These are phyloP conservation scores for Lactifluus volemus DNA, from an alignment of 768 basidiomycete genomes.

Conservation along the genomic window DNA sequence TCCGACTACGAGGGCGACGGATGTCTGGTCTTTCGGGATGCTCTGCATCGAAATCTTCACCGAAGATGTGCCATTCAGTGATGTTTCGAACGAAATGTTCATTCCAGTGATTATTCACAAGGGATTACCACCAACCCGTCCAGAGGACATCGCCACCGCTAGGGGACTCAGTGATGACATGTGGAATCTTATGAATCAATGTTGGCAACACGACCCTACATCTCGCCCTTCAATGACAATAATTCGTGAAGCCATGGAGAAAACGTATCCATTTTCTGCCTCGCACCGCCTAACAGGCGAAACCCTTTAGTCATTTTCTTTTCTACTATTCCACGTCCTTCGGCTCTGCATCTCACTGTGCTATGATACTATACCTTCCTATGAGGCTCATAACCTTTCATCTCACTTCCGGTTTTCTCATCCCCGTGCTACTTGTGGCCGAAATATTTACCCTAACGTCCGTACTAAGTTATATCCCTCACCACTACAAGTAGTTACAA, in stretches of 20 bases:
- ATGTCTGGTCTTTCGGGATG: constrained; percentile 45
- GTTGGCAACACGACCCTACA: constrained; percentile 36
- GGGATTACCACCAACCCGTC: constrained; percentile 31
- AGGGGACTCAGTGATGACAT: constrained; percentile 32
- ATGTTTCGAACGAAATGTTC: constrained; percentile 26
- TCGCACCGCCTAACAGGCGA: too few relatives aligned
- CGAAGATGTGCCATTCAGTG: constrained; percentile 33
- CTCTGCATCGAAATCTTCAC: constrained; percentile 39
- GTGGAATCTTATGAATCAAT: constrained; percentile 36
- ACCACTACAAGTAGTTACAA: too few relatives aligned
- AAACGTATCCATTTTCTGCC: not conserved
- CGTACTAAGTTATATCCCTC: too few relatives aligned
- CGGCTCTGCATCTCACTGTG: too few relatives aligned
- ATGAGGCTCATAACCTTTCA: too few relatives aligned
- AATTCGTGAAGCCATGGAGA: constrained; percentile 23
- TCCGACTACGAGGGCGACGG: constrained; percentile 28
- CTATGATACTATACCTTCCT: too few relatives aligned
- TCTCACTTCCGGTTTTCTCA: too few relatives aligned
- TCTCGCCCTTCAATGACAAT: constrained; percentile 32
- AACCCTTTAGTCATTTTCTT: too few relatives aligned
- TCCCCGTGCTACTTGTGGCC: too few relatives aligned
- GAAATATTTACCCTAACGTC: too few relatives aligned
- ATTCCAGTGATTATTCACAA: constrained; percentile 32
- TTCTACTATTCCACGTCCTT: too few relatives aligned
- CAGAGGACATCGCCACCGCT: constrained; percentile 23